phyloP scores from a whole-genome alignment of 805 yeast species.

The Tetrapisispora nanseiensis region DNA sequence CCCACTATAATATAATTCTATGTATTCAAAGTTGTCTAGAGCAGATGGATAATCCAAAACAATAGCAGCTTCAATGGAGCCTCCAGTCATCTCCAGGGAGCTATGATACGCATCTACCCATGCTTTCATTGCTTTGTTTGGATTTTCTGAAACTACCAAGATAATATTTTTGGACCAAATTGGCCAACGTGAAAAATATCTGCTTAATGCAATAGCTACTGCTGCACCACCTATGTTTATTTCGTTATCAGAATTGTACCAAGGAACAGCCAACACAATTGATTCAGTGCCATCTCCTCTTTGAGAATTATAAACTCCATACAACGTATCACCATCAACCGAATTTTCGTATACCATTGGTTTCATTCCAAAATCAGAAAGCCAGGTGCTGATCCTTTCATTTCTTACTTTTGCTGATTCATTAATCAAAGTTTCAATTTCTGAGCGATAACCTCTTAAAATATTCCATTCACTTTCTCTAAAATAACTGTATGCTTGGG shows the following conservation, averaged over 20 bases:
- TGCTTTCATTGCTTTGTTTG: slow-evolving; percentile 54
- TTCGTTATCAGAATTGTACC: slow-evolving; percentile 57
- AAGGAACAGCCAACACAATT: slow-evolving; percentile 82
- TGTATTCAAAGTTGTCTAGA: slow-evolving; percentile 57
- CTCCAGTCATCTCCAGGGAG: slow-evolving; percentile 77
- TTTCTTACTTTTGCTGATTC: slow-evolving; percentile 32
- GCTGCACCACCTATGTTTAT: slow-evolving; percentile 76
- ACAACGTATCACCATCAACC: slow-evolving; percentile 41
- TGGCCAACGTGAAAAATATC: slow-evolving; percentile 77
- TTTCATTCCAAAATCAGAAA: slow-evolving; percentile 63
- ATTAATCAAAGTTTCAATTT: slow-evolving; percentile 31
- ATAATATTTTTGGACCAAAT: slow-evolving; percentile 94
- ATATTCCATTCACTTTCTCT: slow-evolving; percentile 93
- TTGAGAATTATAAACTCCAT: slow-evolving; percentile 84
- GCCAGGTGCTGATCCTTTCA: slow-evolving; percentile 43
- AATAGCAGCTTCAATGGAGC: slow-evolving; percentile 84
- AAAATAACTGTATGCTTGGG: slow-evolving; percentile 85
- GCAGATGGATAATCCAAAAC: slow-evolving; percentile 67
- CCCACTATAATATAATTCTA: slow-evolving; percentile 77
- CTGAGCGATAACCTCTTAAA: slow-evolving; percentile 65
- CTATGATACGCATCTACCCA: slow-evolving; percentile 96
- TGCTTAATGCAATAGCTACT: slow-evolving; percentile 57
- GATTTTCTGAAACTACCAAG: slow-evolving; percentile 69
- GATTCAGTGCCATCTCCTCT: slow-evolving; percentile 95
- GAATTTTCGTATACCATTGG: slow-evolving; percentile 40